Conservation (phyloP, 345 rosid species). For the Syzygium jambos region DNA sequence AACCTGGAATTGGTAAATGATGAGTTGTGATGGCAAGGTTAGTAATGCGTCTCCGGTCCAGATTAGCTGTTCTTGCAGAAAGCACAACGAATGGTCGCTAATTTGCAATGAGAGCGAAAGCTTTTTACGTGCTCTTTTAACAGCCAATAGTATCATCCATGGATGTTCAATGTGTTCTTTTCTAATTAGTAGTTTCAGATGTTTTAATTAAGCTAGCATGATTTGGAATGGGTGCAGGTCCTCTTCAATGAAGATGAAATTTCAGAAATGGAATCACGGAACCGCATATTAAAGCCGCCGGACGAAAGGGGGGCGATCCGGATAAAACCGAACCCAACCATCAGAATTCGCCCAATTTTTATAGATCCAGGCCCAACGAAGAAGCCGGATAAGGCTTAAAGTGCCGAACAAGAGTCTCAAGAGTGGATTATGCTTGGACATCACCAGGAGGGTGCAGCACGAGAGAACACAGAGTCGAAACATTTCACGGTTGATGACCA, state of each 20-base stretch:
- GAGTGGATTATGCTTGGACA: constrained; percentile 58
- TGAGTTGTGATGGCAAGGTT: no score
- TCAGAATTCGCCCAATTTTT: constrained; percentile 52
- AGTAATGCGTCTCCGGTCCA: no score
- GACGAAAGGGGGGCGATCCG: constrained; percentile 50
- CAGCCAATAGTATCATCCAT: no score
- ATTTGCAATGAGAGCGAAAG: no score
- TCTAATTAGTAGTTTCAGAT: background rate
- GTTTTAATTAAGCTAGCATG: background rate
- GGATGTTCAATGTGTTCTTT: no score
- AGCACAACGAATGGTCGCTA: no score
- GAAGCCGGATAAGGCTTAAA: constrained; percentile 30
- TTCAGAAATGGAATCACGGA: constrained; percentile 46
- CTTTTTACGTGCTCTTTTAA: no score
- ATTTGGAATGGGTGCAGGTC: constrained; percentile 28
- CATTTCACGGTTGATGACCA: constrained; percentile 29
- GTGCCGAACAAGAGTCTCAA: constrained; percentile 20
- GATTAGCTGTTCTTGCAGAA: no score
- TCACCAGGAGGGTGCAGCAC: constrained; percentile 84
- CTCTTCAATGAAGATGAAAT: constrained; percentile 66
- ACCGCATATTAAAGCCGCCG: constrained; percentile 47
- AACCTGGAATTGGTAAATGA: no score
- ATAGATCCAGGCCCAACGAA: constrained; percentile 46
- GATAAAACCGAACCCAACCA: constrained; percentile 72
- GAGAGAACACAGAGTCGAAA: constrained; percentile 47